A percentile compares a stretch with the other conserved stretches of the same genome.
phyloP scores from a whole-genome alignment of 768 basidiomycete species.

The Boletus subparvulus region DNA sequence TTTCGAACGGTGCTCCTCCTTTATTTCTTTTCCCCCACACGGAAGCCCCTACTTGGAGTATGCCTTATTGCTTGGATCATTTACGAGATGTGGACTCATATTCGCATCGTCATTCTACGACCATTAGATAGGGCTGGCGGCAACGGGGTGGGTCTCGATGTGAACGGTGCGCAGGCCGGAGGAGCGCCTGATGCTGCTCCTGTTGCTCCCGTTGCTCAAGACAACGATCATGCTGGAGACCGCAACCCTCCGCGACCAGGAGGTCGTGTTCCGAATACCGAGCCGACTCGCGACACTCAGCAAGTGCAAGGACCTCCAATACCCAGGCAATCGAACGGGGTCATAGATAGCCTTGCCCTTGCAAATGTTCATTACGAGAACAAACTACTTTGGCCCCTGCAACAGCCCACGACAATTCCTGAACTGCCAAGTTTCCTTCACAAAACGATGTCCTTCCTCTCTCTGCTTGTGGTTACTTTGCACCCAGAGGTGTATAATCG shows the following conservation, averaged over 20 bases:
- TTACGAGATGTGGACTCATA: slow-evolving; percentile 74
- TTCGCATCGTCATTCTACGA: slow-evolving; percentile 48
- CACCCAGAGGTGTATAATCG: slow-evolving; percentile 78
- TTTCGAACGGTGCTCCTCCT: slow-evolving; percentile 67
- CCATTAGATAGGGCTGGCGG: slow-evolving; percentile 34
- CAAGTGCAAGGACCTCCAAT: slow-evolving; percentile 30
- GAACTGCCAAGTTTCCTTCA: slow-evolving; percentile 49
- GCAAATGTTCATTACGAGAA: slow-evolving; percentile 60
- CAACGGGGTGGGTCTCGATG: slow-evolving; percentile 22
- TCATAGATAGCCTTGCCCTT: slow-evolving; percentile 54
- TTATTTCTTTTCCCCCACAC: slow-evolving; percentile 75
- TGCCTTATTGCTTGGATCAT: slow-evolving; percentile 67
- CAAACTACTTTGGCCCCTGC: slow-evolving; percentile 41
- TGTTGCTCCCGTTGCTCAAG: slow-evolving; percentile 17
- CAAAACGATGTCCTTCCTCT: slow-evolving; percentile 53
- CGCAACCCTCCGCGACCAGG: slow-evolving; percentile 17
- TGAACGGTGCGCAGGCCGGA: slow-evolving; percentile 21
- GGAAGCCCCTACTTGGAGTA: slow-evolving; percentile 68
- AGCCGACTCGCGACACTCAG: slow-evolving; percentile 14
- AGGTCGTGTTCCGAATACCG: slow-evolving; percentile 16
- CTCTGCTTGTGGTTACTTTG: slow-evolving; percentile 57
- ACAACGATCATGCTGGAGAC: slow-evolving; percentile 15
- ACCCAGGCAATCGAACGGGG: slow-evolving; percentile 30
- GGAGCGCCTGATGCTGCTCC: slow-evolving; percentile 21
- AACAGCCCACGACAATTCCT: slow-evolving; percentile 13